Evolutionary conservation across 2,329 filamentous ascomycete genomes (phyloP), one percentile per base, ranked within the genome.

Genomic region (Fusarium nanum): DNA sequence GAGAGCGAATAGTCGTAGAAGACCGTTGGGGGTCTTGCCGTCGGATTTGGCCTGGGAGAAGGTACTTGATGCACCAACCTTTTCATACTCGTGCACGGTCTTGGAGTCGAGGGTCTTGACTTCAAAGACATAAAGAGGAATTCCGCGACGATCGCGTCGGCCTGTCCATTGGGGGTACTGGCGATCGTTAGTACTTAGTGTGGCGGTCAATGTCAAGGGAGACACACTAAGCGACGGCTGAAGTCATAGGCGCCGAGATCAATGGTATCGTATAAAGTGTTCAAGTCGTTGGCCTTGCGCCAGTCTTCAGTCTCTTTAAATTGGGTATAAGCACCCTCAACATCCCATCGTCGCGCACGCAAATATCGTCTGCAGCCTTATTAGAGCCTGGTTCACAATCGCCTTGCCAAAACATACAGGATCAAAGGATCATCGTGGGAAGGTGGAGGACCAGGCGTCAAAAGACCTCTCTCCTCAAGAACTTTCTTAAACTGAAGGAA

Each of bases 81-180:
- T 92, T 77, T 95, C 92, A 81, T 97, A 97, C 60, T 89, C 87
- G 45, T 89, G 82, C 73, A 98, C 90, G 34, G 91, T 91, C 83
- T 97, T 97, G 77, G 87, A 88, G 82, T 97, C 92, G 74, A 98
- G 87, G 63, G 92, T 89, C 66, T 88, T 88, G 78, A 98, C 93
- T 81, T 97, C 93, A 81, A 92, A 98, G 65, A 98, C 88, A 81
- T 96, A 98, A 73, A 98, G 87, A 10, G 95, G 95, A 68, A 97
- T 97, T 72, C 95, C 95, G 73, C 94, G 92, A 73, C 89, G 92
- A 81, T 98, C 95, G 73, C 94, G 89, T 71, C 94, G 92, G 58
- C 95, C 95, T 22, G 93, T 97, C 92, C 94, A 98, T 88, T 97
- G 93, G 25, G 94, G 94, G 77, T 97, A 97, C 92, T 94, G 13